Conservation (phyloP, 257 asterid genomes). For the Fraxinus pennsylvanica region DNA sequence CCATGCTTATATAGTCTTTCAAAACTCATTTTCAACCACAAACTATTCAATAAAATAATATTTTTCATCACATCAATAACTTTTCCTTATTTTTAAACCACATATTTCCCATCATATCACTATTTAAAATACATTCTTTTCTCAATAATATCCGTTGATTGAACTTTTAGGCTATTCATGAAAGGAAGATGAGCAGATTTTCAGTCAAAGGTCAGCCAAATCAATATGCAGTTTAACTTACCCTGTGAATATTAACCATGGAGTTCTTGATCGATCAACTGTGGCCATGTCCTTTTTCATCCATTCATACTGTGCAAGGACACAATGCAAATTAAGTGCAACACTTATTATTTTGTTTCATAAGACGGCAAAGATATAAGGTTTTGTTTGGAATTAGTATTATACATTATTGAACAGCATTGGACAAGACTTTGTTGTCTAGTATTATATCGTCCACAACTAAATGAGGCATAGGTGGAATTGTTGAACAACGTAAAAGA, state of each 20-base stretch:
- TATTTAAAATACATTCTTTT: no score
- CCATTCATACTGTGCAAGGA: constrained; percentile 58
- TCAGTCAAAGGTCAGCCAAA: background rate
- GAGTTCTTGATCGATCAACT: constrained; percentile 69
- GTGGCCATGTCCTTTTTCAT: constrained; percentile 73
- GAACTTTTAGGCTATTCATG: background rate
- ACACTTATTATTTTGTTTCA: background rate
- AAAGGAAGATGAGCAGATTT: background rate
- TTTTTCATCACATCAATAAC: no score
- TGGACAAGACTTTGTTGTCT: background rate
- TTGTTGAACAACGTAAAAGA: no score
- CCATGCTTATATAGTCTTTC: background rate
- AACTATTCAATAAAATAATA: no score
- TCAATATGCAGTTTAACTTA: constrained; percentile 26
- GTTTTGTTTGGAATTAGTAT: background rate
- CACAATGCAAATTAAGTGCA: background rate
- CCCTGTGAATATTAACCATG: constrained; percentile 86
- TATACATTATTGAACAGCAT: background rate
- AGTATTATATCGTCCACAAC: background rate
- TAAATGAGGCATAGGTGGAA: background rate
- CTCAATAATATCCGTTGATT: background rate
- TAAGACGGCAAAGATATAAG: background rate
- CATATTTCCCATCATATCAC: no score
- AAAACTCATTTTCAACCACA: no score
- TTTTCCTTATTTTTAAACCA: no score